phyloP scores from a whole-genome alignment of 257 asterid species.

The Agastache rugosa region DNA sequence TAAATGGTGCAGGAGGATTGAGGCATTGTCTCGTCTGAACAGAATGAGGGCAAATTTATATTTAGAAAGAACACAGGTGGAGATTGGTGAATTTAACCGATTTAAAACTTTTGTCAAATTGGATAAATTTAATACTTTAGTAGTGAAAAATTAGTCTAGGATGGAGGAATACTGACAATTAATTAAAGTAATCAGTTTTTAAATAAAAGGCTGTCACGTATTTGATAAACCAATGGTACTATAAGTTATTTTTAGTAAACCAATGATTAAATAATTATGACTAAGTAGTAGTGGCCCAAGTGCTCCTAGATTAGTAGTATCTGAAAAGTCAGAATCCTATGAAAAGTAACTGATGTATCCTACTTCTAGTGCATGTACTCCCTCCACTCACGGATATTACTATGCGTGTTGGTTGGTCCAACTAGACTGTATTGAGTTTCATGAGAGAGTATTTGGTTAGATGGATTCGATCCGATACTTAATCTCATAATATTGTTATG shows the following conservation, averaged over 20 bases:
- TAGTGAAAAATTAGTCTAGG: background rate
- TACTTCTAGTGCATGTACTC: constrained; percentile 34
- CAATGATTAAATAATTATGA: constrained; percentile 50
- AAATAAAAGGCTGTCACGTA: background rate
- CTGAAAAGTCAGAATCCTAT: constrained; percentile 49
- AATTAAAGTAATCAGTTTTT: background rate
- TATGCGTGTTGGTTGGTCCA: too few relatives aligned
- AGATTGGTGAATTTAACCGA: too few relatives aligned
- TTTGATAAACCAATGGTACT: background rate
- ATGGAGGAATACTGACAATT: constrained; percentile 29
- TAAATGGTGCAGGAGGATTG: too few relatives aligned
- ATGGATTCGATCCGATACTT: too few relatives aligned
- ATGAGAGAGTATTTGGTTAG: too few relatives aligned
- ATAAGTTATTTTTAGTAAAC: constrained; percentile 29
- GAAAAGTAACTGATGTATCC: background rate
- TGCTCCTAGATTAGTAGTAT: constrained; percentile 26
- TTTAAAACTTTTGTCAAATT: background rate
- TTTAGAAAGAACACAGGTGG: too few relatives aligned
- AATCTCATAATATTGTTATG: too few relatives aligned
- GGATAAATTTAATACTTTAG: background rate
- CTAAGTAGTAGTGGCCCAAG: constrained; percentile 31
- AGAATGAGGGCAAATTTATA: too few relatives aligned
- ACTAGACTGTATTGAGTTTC: too few relatives aligned
- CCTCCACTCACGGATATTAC: background rate
- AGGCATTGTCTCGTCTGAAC: too few relatives aligned